Percentiles rank a stretch among this genome's conserved stretches.
phyloP scores from a whole-genome alignment of 208 protist species.

The Histomonas meleagridis region DNA sequence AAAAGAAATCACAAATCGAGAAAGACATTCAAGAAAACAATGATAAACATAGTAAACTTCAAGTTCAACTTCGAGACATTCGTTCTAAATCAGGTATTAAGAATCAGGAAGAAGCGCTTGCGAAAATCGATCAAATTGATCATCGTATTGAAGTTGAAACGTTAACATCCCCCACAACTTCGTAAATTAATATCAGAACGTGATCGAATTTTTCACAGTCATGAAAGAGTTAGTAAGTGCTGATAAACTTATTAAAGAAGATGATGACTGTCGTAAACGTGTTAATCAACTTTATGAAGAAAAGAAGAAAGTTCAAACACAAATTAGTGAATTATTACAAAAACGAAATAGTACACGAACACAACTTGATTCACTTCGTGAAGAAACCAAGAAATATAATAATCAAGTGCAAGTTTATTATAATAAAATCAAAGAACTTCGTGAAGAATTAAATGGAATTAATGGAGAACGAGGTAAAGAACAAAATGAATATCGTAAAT shows the following conservation, averaged over 20 bases:
- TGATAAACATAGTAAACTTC: not conserved
- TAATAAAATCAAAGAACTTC: not conserved
- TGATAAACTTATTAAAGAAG: too few species aligned
- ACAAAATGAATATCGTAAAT: not conserved
- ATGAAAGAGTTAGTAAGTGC: too few species aligned
- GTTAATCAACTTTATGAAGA: not conserved
- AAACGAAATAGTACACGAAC: not conserved
- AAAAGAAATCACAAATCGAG: not conserved
- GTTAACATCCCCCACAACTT: too few species aligned
- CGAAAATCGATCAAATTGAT: not conserved
- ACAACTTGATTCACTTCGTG: not conserved
- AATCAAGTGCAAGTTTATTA: not conserved
- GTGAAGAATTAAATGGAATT: not conserved
- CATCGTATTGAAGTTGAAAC: not conserved
- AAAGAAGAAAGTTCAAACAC: not conserved
- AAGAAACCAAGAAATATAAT: not conserved
- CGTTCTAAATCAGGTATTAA: not conserved
- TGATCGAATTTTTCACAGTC: too few species aligned
- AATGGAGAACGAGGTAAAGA: not conserved
- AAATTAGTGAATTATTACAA: not conserved
- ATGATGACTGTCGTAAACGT: not conserved
- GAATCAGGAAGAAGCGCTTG: not conserved
- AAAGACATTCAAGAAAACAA: not conserved
- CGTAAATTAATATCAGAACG: not conserved
- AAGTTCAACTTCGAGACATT: not conserved